Percentiles rank a stretch among this genome's conserved stretches.
These are phyloP conservation scores for Cyanidium caldarium DNA, from an alignment of 23 red algal genomes.

Conservation along the genomic window DNA sequence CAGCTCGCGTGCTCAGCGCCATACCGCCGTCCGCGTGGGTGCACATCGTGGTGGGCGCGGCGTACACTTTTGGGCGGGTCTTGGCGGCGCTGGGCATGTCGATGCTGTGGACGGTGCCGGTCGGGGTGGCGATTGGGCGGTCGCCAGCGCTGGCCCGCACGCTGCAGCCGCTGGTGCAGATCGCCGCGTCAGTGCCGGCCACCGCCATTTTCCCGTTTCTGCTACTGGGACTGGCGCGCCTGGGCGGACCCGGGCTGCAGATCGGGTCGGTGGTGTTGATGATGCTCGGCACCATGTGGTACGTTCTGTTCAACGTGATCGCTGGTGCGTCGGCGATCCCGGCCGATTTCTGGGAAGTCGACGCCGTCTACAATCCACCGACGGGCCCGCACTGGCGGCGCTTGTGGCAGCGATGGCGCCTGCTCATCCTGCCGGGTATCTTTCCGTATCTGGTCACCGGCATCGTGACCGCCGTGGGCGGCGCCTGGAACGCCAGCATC, in stretches of 20 bases:
- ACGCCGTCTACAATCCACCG: slow-evolving; percentile 39
- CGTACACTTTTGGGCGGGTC: slow-evolving; percentile 56
- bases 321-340: slow-evolving; percentile 91
- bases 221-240: slow-evolving; percentile 48
- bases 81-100: slow-evolving; percentile 49
- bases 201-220: slow-evolving; percentile 94
- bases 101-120: slow-evolving; percentile 80
- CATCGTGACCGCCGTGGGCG: slow-evolving; percentile 84
- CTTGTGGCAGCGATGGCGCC: slow-evolving; percentile 42
- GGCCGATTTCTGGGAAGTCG: slow-evolving; percentile 81
- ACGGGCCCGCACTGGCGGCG: slow-evolving; percentile 1
- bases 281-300: slow-evolving; percentile 99
- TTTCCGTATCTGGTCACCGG: slow-evolving; percentile 98
- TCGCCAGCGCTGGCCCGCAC: slow-evolving; percentile 40
- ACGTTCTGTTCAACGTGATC: slow-evolving; percentile 97
- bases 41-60: slow-evolving; percentile 29
- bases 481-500: slow-evolving; percentile 97
- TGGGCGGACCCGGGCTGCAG: slow-evolving; percentile 58
- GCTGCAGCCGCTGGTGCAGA: slow-evolving; percentile 88
- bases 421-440: slow-evolving; percentile 83
- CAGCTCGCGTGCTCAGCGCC: slow-evolving; percentile 10
- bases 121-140: slow-evolving; percentile 74
- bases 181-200: slow-evolving; percentile 95
- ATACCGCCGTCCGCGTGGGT: slow-evolving; percentile 33
- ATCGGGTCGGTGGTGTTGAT: slow-evolving; percentile 86